Base-by-base conservation (phyloP, 495 filamentous ascomycete species). In the Umbilicaria muhlenbergii region DNA sequence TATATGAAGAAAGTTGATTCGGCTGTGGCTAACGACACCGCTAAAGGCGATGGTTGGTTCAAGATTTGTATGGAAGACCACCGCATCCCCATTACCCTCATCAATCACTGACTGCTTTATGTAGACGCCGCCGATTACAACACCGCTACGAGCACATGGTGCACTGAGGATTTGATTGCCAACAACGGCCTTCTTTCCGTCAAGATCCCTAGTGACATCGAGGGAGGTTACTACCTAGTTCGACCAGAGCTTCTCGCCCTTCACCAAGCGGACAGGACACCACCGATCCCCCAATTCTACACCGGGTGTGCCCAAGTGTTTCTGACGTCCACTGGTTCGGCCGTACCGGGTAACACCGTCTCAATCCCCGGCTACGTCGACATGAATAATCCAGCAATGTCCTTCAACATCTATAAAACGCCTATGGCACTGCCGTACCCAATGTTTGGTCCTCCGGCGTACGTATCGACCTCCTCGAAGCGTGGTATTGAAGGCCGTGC, bases 11-110 rank as follows among this genome's bases (percentile, higher is more conserved):
- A 68, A 28, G 68, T 81, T 4, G 55, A 56, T 38, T 56, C 72
- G 41, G 54, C 65, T 3, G 58, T 57, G 14, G 62, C 61, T 11
- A 47, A 44, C 49, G 49, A 64, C 47, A 61, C 63, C 44, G 69
- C 67, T 24, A 55, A 64, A 21, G 81, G 83, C 4, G 58, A 59
- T 44, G 82, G 83, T 16, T 89, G 83, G 83, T 83, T 89, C 67
- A 87, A 86, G 66, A 76, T 89, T 56, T 82, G 62, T 61, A 65
- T 80, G 36, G 69, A 76, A 31, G 80, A 77, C 38, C 4, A 28
- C 24, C 24, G 2, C 8, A 28, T 28, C 24, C 8, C 24, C 24
- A 28, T 28, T 28, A 8, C 8, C 8, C 8, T 28, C 24, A 28
- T 6, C 2, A 0, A 8, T 28, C 24, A 28, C 24, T 28, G 24